These are phyloP conservation scores for Suhomyces sp. DNA, from an alignment of 805 yeast genomes.

Conservation along the genomic window DNA sequence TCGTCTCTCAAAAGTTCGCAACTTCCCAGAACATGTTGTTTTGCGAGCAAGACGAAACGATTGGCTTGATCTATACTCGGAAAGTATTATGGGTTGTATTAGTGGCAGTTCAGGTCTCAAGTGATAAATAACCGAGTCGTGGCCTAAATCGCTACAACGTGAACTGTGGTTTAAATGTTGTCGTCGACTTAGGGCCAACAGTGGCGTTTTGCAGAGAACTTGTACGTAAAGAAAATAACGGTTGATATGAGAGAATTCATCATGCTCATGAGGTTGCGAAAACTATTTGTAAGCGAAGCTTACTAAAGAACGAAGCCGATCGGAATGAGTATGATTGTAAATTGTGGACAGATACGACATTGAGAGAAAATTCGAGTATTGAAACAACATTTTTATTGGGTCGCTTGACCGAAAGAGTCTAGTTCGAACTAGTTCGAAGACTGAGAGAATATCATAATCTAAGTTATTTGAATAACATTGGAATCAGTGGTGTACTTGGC, in stretches of 20 bases:
- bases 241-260: neutral
- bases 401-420: neutral
- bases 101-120: no score
- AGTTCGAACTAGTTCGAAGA: neutral
- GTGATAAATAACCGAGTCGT: neutral
- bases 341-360: no score
- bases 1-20: no score
- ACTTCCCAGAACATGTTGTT: neutral
- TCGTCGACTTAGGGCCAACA: neutral
- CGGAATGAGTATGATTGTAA: neutral
- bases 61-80: neutral
- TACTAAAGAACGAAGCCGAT: neutral
- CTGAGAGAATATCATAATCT: neutral
- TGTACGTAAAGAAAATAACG: neutral
- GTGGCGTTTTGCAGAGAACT: neutral
- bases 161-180: neutral
- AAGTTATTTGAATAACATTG: conserved; percentile 6
- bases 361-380: neutral
- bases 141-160: neutral
- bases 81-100: neutral
- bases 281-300: neutral
- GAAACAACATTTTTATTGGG: neutral
- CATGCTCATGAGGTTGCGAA: neutral
- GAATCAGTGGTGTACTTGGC: conserved; percentile 18
- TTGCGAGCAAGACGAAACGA: neutral